Evolutionary conservation across 169 alveolate species (phyloP), one percentile per base, ranked within the genome.

Genomic region (Hammondia hammondi): DNA sequence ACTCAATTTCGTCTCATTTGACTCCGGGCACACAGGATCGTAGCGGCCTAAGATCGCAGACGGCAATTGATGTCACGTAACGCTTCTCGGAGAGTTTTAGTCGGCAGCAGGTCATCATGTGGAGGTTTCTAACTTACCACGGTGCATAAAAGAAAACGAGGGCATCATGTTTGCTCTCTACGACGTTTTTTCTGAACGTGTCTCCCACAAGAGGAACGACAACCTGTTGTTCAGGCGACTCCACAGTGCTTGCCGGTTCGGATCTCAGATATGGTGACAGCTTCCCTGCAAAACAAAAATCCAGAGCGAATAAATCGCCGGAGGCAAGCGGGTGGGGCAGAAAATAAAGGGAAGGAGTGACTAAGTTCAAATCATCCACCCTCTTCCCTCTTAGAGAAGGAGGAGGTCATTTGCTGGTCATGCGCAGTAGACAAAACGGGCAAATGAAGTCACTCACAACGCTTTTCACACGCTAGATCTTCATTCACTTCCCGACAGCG

Each of bases 161-260:
- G 12, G 90, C 90, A 48, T 82, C 90, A 7, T 82, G 70, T n/a
- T n/a, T 82, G 90, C 90, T 45, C 27, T 82, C 90, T 10, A 82
- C 37, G 45, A 82, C 90, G 71, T 82, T 21, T 35, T 48, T 43
- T 45, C 35, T 35, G 70, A 82, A 82, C 21, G 90, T 82, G 43
- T 82, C 70, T 35, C 90, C 90, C 3, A 82, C 90, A 43, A 82
- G 72, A 19, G 67, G 90, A 14, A 82, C 43, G 90, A 82, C 71
- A 14, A 82, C 71, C 1, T 82, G 37, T 6, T 82, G 57, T 48
- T 14, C n/a, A 32, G 32, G 21, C 71, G 57, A n/a, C 45, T 43
- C 70, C 90, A 82, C 90, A 35, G 71, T 27, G 70, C 52, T 45
- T 43, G 90, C 71, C 57, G 90, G 27, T 71, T 82, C 90, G 2